Evolutionary conservation across 1,284 basidiomycete genomes (phyloP), one percentile per base, ranked within the genome.

Genomic region (Dichomitus squalens): DNA sequence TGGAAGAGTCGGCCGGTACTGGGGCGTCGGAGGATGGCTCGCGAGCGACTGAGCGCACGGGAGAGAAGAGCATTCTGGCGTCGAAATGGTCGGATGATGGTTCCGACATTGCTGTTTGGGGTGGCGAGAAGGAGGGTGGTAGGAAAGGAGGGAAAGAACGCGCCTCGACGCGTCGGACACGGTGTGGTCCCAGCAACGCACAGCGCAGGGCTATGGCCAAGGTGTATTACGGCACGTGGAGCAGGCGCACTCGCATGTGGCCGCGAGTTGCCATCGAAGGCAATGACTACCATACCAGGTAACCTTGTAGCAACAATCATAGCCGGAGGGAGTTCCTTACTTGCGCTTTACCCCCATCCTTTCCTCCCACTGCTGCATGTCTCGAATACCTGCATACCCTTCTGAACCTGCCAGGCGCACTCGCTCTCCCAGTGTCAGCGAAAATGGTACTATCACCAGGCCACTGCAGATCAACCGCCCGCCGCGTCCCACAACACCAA

Each of bases 391-490:
- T 51, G 52, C 55, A n/a, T 82, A 81, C 64, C 78, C 82, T 2
- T 36, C 58, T 14, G 60, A 64, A 57, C 73, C 56, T 39, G 52
- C 63, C 16, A 61, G 70, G 46, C 68, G 72, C 48, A 53, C 66
- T 16, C 38, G 64, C 49, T 56, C 66, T 47, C 55, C 70, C 46
- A 60, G 63, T 36, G 55, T 55, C 23, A 66, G 55, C 56, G 66
- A 67, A 12, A 66, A 68, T 63, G 68, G 66, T 38, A 48, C 62
- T 50, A 31, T 69, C 16, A 81, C 76, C 25, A 72, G 80, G 46
- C 85, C 85, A 21, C 73, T 85, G 7, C 83, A 86, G 67, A 82
- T 86, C 67, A 76, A 68, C 58, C 69, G 74, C 27, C 62, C 68
- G 25, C 68, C 68, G 21, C 70, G 74, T 33, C 70, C 73, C 23